A percentile compares a stretch with the other conserved stretches of the same genome.
Evolutionary conservation across 371 early-diverging fungal species (phyloP).

Genomic region (Mucor piriformis): DNA sequence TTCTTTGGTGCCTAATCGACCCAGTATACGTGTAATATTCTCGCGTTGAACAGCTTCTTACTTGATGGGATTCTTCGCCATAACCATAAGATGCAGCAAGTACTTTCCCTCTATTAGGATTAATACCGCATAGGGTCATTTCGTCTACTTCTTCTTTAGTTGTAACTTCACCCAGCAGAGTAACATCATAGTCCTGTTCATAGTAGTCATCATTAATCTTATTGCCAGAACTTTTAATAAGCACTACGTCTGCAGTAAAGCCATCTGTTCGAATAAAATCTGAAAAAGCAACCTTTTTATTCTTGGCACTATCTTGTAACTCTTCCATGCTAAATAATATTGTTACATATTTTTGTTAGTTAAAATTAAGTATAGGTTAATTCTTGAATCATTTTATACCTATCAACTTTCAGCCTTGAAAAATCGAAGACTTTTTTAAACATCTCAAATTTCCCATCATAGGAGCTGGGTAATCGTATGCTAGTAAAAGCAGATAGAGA

Average conservation of each 20-base stretch:
- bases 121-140: background rate
- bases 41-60: too few species aligned
- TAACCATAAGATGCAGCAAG: background rate
- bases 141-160: background rate
- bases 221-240: constrained; percentile 1
- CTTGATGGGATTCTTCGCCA: background rate
- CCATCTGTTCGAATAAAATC: constrained; percentile 4
- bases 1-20: too few species aligned
- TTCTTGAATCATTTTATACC: constrained; percentile 1
- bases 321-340: background rate
- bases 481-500: constrained; percentile 6
- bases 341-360: background rate
- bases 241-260: constrained; percentile 1
- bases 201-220: background rate
- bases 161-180: background rate
- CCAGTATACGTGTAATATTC: too few species aligned
- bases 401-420: constrained; percentile 1
- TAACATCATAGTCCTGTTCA: background rate
- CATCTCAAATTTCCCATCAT: constrained; percentile 4
- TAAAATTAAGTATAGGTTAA: too few species aligned
- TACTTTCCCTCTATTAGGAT: background rate
- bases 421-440: constrained; percentile 8
- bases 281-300: background rate
- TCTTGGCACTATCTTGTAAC: too few species aligned
- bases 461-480: background rate